phyloP scores from a whole-genome alignment of 257 asterid species.

The Fraxinus excelsior region DNA sequence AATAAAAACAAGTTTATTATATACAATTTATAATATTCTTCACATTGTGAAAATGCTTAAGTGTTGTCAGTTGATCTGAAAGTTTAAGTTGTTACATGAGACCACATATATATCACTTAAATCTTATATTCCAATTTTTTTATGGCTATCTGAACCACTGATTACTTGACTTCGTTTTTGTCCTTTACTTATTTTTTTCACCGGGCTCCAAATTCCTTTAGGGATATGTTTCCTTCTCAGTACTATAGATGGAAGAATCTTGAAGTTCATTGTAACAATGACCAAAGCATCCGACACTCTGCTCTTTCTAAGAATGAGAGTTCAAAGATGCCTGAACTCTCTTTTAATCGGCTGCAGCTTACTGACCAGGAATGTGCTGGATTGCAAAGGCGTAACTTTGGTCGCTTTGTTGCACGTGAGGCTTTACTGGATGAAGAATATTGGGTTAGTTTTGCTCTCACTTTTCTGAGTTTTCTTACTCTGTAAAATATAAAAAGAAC shows the following conservation, averaged over 20 bases:
- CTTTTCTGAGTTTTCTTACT: conserved; percentile 18
- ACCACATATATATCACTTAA: not conserved
- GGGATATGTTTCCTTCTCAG: conserved; percentile 70
- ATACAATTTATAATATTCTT: too few relatives aligned
- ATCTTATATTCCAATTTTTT: not conserved
- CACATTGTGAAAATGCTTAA: not conserved
- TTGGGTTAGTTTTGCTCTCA: conserved; percentile 70
- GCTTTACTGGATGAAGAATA: conserved; percentile 88
- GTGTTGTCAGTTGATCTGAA: not conserved
- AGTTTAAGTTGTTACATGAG: not conserved
- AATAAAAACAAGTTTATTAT: too few relatives aligned
- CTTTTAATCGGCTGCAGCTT: conserved; percentile 71
- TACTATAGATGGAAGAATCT: conserved; percentile 67
- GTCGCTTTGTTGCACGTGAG: conserved; percentile 85
- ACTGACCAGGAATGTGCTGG: conserved; percentile 66
- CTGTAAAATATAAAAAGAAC: not conserved
- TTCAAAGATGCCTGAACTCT: conserved; percentile 61
- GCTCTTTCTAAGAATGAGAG: conserved; percentile 47
- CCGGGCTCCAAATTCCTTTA: conserved; percentile 27
- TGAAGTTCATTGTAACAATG: conserved; percentile 80
- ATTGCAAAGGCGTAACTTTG: conserved; percentile 56
- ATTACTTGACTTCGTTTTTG: not conserved
- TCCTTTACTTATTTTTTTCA: conserved; percentile 14
- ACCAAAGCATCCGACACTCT: conserved; percentile 48
- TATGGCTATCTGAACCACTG: conserved; percentile 18